Evolutionary conservation across 306 rosid species (phyloP), one percentile per base, ranked within the genome.

Genomic region (Cotoneaster glaucophyllus): DNA sequence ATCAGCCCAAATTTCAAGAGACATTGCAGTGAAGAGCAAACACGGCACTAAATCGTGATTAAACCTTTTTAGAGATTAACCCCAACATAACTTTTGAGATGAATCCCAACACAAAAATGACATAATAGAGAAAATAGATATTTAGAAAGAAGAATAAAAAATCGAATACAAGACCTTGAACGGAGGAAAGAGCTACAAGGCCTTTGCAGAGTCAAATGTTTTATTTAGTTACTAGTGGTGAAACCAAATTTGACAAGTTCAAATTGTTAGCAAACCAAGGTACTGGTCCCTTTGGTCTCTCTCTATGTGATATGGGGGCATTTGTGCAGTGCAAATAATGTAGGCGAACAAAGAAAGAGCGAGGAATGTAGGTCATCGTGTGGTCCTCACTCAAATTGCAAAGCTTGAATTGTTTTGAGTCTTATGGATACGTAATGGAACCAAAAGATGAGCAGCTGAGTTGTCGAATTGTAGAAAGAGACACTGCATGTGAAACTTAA

Each of bases 401-500:
- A 15, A 58, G 52, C 50, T 34, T 19, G 8, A 10, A 66, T 37
- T 11, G 62, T n/a, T n/a, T 15, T 57, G 28, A 29, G 18, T 39
- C 69, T 64, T 64, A 32, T 26, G 34, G 10, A 59, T 32, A 32
- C 7, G 41, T 10, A 3, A 61, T 76, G 68, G 70, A 63, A 9
- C n/a, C 21, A 62, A n/a, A 22, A 41, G 53, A 37, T 37, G 41
- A 28, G 73, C 19, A 39, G 61, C 65, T 53, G 65, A 71, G 76
- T 34, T 41, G 39, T 58, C 22, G 8, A 24, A 9, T 19, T 54
- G 24, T 10, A 57, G 34, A 6, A 28, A 71, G 64, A 45, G 78
- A 76, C 70, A 76, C 56, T 66, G 81, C 85, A 82, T 77, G 85
- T 77, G 81, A 58, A 59, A 41, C 4, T 72, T 75, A 22, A 82